Evolutionary conservation across 306 rosid species (phyloP), one percentile per base, ranked within the genome.

Genomic region (Malus orientalis): DNA sequence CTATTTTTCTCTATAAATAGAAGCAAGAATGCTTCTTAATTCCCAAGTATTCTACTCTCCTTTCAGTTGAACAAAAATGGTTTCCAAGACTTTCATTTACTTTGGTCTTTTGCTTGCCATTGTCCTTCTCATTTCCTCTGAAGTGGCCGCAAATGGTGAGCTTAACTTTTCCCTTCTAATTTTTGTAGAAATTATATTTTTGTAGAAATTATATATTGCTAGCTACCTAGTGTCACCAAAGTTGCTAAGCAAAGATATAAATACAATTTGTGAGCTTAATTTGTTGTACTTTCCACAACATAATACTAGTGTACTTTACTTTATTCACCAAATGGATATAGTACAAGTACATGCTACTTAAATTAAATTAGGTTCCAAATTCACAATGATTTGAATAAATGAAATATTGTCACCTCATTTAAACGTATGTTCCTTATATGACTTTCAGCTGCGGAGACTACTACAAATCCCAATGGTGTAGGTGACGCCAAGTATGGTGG

Each of bases 71-170:
- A 63, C 14, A 78, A 74, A 54, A 68, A 90, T 84, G 95, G 81
- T 58, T 78, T 86, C 84, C 8, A 88, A 76, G 69, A 70, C 76
- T 13, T 73, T 70, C 5, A 49, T 88, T 74, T 54, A 73, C 49
- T 63, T 88, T 0, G 77, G 80, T 58, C 73, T 92, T 57, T 18
- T 73, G 15, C 73, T 82, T 47, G 88, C 88, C 64, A n/a, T 90
- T 69, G 44, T 79, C 36, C 69, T 85, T 54, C 73, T 76, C 68
- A 23, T 85, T 65, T 79, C 82, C 25, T 82, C 86, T 1, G 64
- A 77, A 23, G 78, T 72, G 30, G 79, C 76, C 7, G 74, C 73
- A 71, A 74, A 20, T 18, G 79, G 79, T 78, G 14, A n/a, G 74
- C 57, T 27, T 13, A 63, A 29, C 30, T 63, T 23, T 63, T 63